Conservation (phyloP, 2,329 filamentous ascomycete species). For the Fonsecaea multimorphosa region DNA sequence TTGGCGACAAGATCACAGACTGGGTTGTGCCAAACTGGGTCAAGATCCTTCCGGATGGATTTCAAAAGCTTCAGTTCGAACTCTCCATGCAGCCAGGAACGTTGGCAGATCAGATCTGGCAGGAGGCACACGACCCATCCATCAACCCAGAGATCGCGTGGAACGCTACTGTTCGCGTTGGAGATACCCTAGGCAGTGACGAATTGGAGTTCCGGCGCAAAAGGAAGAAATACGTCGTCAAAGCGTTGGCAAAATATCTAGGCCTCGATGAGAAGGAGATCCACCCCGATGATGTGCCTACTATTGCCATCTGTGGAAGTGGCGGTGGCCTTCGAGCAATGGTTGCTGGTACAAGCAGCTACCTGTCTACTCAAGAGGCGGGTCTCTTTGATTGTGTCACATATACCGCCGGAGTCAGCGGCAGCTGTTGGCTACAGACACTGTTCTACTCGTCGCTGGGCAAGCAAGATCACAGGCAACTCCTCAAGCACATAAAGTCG, state of each 20-base stretch:
- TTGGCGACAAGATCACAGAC: constrained; percentile 66
- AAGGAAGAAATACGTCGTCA: constrained; percentile 70
- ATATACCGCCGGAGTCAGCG: constrained; percentile 94
- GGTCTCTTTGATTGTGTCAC: constrained; percentile 93
- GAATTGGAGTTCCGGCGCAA: constrained; percentile 76
- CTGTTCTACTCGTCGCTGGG: constrained; percentile 84
- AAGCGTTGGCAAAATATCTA: constrained; percentile 82
- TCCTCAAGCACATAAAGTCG: constrained; percentile 85
- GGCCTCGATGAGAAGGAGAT: constrained; percentile 77
- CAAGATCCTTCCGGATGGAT: constrained; percentile 73
- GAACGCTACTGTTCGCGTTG: constrained; percentile 81
- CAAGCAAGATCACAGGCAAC: constrained; percentile 67
- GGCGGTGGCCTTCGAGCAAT: constrained; percentile 89
- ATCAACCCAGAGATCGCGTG: constrained; percentile 86
- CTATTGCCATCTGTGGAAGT: constrained; percentile 92
- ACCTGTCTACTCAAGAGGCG: constrained; percentile 80
- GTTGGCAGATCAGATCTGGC: constrained; percentile 90
- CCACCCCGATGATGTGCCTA: constrained; percentile 90
- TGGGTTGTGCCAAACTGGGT: constrained; percentile 84
- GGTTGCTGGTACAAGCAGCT: constrained; percentile 86
- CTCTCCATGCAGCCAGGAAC: constrained; percentile 86
- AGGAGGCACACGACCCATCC: constrained; percentile 81
- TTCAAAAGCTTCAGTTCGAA: constrained; percentile 84
- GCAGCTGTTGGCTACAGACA: constrained; percentile 92
- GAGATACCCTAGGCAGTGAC: constrained; percentile 78